Conservation (phyloP, 495 filamentous ascomycete genomes). For the Penicillium odoratum region DNA sequence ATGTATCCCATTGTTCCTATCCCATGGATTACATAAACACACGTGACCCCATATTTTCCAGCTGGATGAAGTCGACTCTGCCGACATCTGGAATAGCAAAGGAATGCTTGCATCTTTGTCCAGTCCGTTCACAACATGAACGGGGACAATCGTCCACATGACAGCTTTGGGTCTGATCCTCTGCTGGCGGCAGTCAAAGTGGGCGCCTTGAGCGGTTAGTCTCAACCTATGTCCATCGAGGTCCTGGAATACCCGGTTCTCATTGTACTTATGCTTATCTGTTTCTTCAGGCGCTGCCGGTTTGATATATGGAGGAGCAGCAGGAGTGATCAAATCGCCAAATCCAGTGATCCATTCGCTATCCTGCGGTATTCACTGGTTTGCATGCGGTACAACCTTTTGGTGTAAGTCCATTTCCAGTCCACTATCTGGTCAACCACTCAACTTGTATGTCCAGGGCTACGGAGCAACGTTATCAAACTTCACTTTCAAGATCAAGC, state of each 20-base stretch:
- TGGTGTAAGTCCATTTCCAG: slow-evolving; percentile 56
- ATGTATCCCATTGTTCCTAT: neutral
- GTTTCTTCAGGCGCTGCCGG: slow-evolving; percentile 61
- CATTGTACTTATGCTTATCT: neutral
- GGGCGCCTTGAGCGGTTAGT: slow-evolving; percentile 54
- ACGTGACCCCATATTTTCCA: slow-evolving; percentile 4
- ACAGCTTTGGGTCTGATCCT: slow-evolving; percentile 18
- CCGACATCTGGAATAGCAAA: neutral
- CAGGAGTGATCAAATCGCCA: slow-evolving; percentile 65
- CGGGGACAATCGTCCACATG: slow-evolving; percentile 18
- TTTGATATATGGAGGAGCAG: slow-evolving; percentile 66
- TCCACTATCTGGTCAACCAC: neutral
- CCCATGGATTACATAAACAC: slow-evolving; percentile 5
- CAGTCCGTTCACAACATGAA: slow-evolving; percentile 33
- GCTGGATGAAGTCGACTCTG: slow-evolving; percentile 1
- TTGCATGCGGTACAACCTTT: slow-evolving; percentile 71
- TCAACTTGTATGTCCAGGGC: slow-evolving; percentile 29
- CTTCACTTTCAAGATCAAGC: slow-evolving; percentile 49
- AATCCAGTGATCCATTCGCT: slow-evolving; percentile 69
- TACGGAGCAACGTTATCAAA: slow-evolving; percentile 41
- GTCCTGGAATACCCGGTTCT: neutral
- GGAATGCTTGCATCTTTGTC: slow-evolving; percentile 13
- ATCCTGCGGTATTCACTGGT: slow-evolving; percentile 76
- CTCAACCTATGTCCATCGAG: neutral
- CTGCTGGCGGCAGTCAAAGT: slow-evolving; percentile 48